A percentile compares a stretch with the other conserved stretches of the same genome.
Conservation (phyloP, 192 early-diverging fungal genomes). For the Entomortierella beljakovae region DNA sequence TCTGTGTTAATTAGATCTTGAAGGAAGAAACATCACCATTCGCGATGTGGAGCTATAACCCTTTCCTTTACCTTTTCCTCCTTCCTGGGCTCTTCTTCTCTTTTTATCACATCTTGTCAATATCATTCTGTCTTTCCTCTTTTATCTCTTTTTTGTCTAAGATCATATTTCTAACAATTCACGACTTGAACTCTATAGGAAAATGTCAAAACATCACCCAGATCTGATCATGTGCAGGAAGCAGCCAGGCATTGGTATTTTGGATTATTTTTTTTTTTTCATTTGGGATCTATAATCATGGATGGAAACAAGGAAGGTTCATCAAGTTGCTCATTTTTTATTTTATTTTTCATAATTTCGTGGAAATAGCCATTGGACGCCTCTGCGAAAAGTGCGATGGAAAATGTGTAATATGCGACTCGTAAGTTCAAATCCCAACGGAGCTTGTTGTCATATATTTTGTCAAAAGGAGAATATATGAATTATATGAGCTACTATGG, state of each 20-base stretch:
- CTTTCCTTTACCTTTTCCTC: not conserved
- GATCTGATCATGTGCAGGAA: constrained; percentile 97
- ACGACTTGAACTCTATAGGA: not conserved
- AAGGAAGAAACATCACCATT: no score
- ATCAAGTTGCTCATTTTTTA: not conserved
- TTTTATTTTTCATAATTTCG: not conserved
- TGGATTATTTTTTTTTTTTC: constrained; percentile 14
- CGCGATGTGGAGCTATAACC: no score
- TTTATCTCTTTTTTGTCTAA: not conserved
- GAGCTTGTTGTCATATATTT: not conserved
- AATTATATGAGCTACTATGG: no score
- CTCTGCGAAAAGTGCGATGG: constrained; percentile 91
- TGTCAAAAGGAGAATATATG: no score
- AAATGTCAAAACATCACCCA: constrained; percentile 86
- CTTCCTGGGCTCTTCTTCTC: not conserved
- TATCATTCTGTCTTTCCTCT: not conserved
- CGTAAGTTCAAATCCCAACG: constrained; percentile 57
- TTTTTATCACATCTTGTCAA: not conserved
- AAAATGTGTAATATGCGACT: constrained; percentile 96
- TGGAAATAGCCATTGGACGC: constrained; percentile 77
- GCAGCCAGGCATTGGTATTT: constrained; percentile 85
- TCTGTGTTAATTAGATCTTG: no score
- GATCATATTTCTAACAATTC: not conserved
- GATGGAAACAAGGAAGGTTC: constrained; percentile 22
- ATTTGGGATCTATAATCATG: constrained; percentile 14